phyloP scores from a whole-genome alignment of 2,329 filamentous ascomycete species.

The Phaeomoniella chlamydospora region DNA sequence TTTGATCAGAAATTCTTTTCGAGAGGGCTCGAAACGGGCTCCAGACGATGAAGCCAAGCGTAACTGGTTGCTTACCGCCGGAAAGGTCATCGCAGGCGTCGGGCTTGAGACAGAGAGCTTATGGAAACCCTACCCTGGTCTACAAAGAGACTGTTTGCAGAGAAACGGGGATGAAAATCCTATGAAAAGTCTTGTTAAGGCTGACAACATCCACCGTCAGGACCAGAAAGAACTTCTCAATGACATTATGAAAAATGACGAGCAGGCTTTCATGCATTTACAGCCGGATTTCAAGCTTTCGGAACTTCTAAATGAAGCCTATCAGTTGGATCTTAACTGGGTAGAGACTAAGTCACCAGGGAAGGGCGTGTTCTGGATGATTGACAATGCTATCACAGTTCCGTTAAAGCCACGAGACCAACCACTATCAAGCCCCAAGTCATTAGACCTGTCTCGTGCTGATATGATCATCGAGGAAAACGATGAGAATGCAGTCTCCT shows the following conservation, averaged over 20 bases:
- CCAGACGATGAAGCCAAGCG: background rate
- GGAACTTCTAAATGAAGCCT: background rate
- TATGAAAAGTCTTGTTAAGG: background rate
- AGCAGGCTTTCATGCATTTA: background rate
- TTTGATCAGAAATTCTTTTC: background rate
- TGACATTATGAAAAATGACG: background rate
- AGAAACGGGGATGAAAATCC: background rate
- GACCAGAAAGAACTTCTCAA: background rate
- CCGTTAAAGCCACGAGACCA: background rate
- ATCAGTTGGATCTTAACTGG: background rate
- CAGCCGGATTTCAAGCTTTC: background rate
- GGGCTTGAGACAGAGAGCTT: background rate
- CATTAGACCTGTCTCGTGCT: too few relatives aligned
- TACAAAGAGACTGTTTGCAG: background rate
- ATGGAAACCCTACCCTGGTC: background rate
- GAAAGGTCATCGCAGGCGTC: background rate
- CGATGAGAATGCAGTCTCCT: too few relatives aligned
- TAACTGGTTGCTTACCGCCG: background rate
- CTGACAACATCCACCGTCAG: background rate
- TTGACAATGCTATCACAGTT: background rate
- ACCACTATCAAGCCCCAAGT: too few relatives aligned
- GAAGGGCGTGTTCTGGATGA: background rate
- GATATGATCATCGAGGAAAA: too few relatives aligned
- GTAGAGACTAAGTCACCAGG: background rate
- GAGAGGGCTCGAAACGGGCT: background rate